Evolutionary conservation across 2,329 filamentous ascomycete species (phyloP), one percentile per base, ranked within the genome.

Genomic region (Chaetomium sp.): DNA sequence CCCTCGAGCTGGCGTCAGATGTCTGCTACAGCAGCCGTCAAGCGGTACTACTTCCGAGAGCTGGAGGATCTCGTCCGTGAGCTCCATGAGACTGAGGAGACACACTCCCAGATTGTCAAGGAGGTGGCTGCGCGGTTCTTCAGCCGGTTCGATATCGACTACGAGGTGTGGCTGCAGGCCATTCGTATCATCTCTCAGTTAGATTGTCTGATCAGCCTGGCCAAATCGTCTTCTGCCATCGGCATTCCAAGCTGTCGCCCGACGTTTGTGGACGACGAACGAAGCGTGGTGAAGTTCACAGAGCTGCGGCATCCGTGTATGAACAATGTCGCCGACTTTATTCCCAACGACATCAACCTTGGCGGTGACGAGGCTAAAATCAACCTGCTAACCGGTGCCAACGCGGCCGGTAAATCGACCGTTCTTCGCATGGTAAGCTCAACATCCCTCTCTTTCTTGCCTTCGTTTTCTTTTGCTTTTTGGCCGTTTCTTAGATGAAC

Each of bases 221-320:
- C 94, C 46, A 95, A 91, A 71, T 88, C 92, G 2, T 97, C 94
- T 0, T 79, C 84, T 0, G 85, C 87, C 0, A 75, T 99, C 0
- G 92, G 94, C 34, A 81, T 91, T 65, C 92, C 92, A 1, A 90
- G 88, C 64, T 97, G 92, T 70, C 84, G 94, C 36, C 94, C 94
- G 0, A 74, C 79, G n/a, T 96, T 99, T 68, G 81, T 95, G 3
- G 87, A 96, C 19, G 80, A 87, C 49, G 86, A 94, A 61, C 84
- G 91, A 47, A 95, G 89, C 65, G 81, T 94, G 6, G 76, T 99
- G n/a, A 88, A 96, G 57, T 96, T 99, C 65, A 80, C 88, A 53
- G 92, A 96, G 66, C 82, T 99, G 54, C 87, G 94, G 37, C 94
- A 99, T 68, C 94, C 94, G 3, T 99, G 94, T 74, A 95, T 99